Percentiles rank a stretch among this genome's conserved stretches.
These are phyloP conservation scores for Colletotrichum sp. DNA, from an alignment of 2,329 filamentous ascomycete species.

Conservation along the genomic window DNA sequence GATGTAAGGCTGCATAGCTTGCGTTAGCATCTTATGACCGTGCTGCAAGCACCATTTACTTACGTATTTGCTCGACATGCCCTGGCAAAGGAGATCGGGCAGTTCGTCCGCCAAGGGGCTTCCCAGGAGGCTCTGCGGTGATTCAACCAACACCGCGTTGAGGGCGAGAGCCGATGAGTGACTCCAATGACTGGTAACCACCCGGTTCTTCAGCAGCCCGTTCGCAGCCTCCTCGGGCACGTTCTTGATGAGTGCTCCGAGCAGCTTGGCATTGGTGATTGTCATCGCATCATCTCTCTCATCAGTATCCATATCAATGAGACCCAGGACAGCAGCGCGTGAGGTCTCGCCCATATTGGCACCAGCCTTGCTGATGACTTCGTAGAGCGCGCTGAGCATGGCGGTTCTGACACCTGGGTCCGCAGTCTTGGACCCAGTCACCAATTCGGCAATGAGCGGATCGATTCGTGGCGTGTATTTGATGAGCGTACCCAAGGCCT, in stretches of 20 bases:
- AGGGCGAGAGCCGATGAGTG: slow-evolving; percentile 83
- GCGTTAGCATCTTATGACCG: slow-evolving; percentile 21
- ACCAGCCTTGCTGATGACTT: slow-evolving; percentile 94
- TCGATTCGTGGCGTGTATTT: slow-evolving; percentile 95
- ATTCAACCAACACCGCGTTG: slow-evolving; percentile 87
- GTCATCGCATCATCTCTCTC: slow-evolving; percentile 79
- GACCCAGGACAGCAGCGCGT: slow-evolving; percentile 79
- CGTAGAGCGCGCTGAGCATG: slow-evolving; percentile 96
- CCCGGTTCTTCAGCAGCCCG: slow-evolving; percentile 68
- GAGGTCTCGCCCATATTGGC: slow-evolving; percentile 93
- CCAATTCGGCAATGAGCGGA: slow-evolving; percentile 88
- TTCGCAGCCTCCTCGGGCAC: slow-evolving; percentile 74
- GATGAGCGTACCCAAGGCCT: slow-evolving; percentile 92
- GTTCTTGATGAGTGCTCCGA: slow-evolving; percentile 89
- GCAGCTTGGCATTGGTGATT: slow-evolving; percentile 87
- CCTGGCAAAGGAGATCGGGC: slow-evolving; percentile 77
- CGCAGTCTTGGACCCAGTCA: slow-evolving; percentile 91
- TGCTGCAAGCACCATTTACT: slow-evolving; percentile 38
- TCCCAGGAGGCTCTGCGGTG: slow-evolving; percentile 71
- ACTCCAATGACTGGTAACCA: slow-evolving; percentile 78
- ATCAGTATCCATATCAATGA: slow-evolving; percentile 86
- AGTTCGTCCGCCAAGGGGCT: slow-evolving; percentile 74
- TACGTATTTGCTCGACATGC: slow-evolving; percentile 78
- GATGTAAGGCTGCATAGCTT: slow-evolving; percentile 68
- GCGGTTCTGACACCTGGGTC: slow-evolving; percentile 89